phyloP scores from a whole-genome alignment of 352 stramenopile species.

The Phytophthora rubi region DNA sequence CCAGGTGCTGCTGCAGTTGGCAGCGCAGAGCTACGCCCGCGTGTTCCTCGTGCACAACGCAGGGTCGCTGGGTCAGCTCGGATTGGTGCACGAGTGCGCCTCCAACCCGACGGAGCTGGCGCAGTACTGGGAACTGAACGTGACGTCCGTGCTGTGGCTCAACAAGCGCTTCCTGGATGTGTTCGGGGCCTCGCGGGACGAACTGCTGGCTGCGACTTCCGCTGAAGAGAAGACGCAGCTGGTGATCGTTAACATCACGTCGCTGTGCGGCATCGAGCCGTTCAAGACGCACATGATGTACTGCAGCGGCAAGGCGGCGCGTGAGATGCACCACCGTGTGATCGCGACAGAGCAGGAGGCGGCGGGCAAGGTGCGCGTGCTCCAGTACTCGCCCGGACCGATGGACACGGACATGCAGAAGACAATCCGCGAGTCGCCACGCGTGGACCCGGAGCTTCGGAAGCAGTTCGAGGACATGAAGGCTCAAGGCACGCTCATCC shows the following conservation, averaged over 20 bases:
- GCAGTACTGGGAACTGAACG: constrained; percentile 82
- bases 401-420: constrained; percentile 90
- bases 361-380: constrained; percentile 48
- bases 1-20: constrained; percentile 36
- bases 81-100: constrained; percentile 56
- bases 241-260: constrained; percentile 80
- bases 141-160: constrained; percentile 86
- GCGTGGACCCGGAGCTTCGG: constrained; percentile 46
- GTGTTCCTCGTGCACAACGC: constrained; percentile 87
- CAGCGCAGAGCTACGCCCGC: constrained; percentile 41
- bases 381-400: constrained; percentile 88
- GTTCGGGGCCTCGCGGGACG: constrained; percentile 57
- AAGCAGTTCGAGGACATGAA: constrained; percentile 65
- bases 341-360: constrained; percentile 67
- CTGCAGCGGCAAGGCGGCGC: constrained; percentile 84
- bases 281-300: constrained; percentile 85
- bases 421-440: constrained; percentile 60
- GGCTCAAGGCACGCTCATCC: constrained; percentile 56
- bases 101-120: constrained; percentile 49
- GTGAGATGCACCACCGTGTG: constrained; percentile 88
- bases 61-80: constrained; percentile 74
- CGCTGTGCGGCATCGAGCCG: constrained; percentile 80
- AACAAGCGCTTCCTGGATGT: constrained; percentile 78
- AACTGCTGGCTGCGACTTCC: constrained; percentile 26
- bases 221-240: constrained; percentile 7